phyloP scores from a whole-genome alignment of 345 rosid genomes.

The Gossypioides kirkii region DNA sequence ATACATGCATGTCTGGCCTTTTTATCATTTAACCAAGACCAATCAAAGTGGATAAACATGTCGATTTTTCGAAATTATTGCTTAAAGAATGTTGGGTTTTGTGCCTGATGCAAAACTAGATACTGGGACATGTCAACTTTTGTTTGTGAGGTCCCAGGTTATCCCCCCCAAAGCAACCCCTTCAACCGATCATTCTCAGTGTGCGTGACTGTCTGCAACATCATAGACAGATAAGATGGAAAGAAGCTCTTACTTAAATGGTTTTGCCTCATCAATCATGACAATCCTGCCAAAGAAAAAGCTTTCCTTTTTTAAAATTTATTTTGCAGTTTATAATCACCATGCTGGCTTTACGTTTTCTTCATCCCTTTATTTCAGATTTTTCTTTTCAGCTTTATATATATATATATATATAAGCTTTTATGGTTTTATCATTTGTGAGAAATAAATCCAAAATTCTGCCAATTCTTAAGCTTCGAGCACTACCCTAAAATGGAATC shows the following conservation, averaged over 20 bases:
- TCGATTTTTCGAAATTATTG: neutral
- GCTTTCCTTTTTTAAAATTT: neutral
- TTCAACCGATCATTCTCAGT: conserved; percentile 18
- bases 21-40: neutral
- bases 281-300: neutral
- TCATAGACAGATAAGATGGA: conserved; percentile 15
- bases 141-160: neutral
- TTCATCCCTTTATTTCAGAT: neutral
- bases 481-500: neutral
- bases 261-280: conserved; percentile 21
- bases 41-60: neutral
- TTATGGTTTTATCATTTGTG: neutral
- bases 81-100: neutral
- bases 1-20: neutral
- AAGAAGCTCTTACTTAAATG: conserved; percentile 29
- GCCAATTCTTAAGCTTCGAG: neutral
- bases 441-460: neutral
- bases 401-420: too few species aligned
- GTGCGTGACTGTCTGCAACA: conserved; percentile 20
- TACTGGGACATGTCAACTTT: neutral
- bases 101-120: neutral
- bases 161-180: neutral
- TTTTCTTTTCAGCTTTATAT: conserved; percentile 2
- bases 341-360: conserved; percentile 1
- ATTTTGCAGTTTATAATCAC: neutral